Evolutionary conservation across 148 eudicot genomes (phyloP), one percentile per base, ranked within the genome.

Genomic region (Rhododendron vialii): DNA sequence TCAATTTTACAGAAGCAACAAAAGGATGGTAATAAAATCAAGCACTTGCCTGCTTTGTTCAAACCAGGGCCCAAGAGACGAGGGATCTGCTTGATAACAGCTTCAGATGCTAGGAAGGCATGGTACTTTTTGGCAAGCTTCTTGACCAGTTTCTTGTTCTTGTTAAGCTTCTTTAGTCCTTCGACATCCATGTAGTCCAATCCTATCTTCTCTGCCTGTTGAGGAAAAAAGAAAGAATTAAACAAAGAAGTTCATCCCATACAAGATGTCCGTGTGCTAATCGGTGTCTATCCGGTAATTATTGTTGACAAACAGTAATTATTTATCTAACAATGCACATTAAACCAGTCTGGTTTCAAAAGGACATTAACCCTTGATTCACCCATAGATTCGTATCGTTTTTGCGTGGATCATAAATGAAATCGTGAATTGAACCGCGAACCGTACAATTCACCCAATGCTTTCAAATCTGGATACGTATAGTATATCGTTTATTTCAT

Each of bases 61-160:
- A 89, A 89, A 80, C 91, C 89, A 59, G 89, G 91, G 71, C 91
- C 91, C 78, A 87, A 69, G 33, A 89, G 91, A 89, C 91, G 91
- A 57, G 91, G 91, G 73, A 89, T 89, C 86, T 89, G 90, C 87
- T 89, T 86, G 78, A 89, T 89, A 36, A 89, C 90, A 80, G 90
- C 88, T 81, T 89, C 90, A 71, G 90, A 89, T 35, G 90, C 90
- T 0, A 89, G 88, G 61, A 88, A 88, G 9, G 84, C 90, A 73
- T 88, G 90, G 85, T 86, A 88, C 82, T 88, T 88, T 47, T 88
- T 88, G 71, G 90, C 90, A 28, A 88, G 83, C 84, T 88, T 88
- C 86, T 88, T 88, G 47, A 88, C 90, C 71, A 89, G 73, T 77
- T 89, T 89, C 88, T 89, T 89, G 85, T 89, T 89, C 77, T 89